phyloP scores from a whole-genome alignment of 2,329 filamentous ascomycete genomes.

The Aaosphaeria arxii region DNA sequence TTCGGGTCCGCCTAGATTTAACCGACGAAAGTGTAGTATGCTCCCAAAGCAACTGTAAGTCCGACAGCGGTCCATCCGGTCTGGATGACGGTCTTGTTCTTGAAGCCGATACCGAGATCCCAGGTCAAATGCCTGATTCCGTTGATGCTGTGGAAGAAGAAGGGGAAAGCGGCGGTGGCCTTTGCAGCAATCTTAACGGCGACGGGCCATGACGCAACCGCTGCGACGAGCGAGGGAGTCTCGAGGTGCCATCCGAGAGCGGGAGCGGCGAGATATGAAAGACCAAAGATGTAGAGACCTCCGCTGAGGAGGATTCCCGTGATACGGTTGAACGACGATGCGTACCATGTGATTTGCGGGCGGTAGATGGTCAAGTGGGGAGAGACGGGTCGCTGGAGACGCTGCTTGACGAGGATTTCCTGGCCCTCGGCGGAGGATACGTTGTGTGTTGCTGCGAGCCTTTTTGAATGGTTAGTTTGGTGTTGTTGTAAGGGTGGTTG shows the following conservation, averaged over 20 bases:
- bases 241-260: conserved; percentile 70
- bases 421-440: conserved; percentile 54
- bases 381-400: conserved; percentile 74
- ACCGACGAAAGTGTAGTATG: conserved; percentile 30
- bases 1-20: conserved; percentile 2
- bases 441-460: conserved; percentile 56
- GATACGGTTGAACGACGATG: conserved; percentile 74
- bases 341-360: conserved; percentile 81
- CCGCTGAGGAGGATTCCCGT: conserved; percentile 74
- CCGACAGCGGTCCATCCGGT: conserved; percentile 64
- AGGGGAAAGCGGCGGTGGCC: conserved; percentile 58
- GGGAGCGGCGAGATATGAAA: conserved; percentile 78
- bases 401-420: conserved; percentile 75
- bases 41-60: conserved; percentile 44
- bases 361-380: conserved; percentile 87
- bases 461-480: conserved; percentile 8
- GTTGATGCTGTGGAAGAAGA: conserved; percentile 67
- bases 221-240: conserved; percentile 60
- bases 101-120: conserved; percentile 63
- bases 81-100: conserved; percentile 62
- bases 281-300: conserved; percentile 73
- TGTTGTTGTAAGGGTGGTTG: background rate
- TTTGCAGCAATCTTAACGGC: conserved; percentile 60
- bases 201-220: conserved; percentile 61
- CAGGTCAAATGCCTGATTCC: conserved; percentile 70